These are phyloP conservation scores for Basipetospora sp. DNA, from an alignment of 2,329 filamentous ascomycete species.

Conservation along the genomic window DNA sequence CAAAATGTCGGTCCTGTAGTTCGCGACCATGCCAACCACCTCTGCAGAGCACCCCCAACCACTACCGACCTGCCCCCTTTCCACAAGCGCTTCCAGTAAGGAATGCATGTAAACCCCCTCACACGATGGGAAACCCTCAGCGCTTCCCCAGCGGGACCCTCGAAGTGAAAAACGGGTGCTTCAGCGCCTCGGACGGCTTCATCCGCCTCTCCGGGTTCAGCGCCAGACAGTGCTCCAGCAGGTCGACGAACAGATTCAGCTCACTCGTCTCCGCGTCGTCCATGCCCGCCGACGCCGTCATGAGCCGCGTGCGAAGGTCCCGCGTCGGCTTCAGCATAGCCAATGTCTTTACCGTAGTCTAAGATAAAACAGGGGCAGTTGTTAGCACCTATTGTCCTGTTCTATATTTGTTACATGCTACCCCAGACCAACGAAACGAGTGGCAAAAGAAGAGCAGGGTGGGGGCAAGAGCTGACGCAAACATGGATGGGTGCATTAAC, in stretches of 20 bases:
- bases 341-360: slow-evolving; percentile 55
- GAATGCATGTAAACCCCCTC: slow-evolving; percentile 1
- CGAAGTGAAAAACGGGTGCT: slow-evolving; percentile 68
- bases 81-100: neutral
- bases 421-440: slow-evolving; percentile 8
- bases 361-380: too few species aligned
- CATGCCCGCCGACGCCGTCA: slow-evolving; percentile 60
- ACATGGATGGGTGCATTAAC: too few species aligned
- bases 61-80: too few species aligned
- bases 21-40: too few species aligned
- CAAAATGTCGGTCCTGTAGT: too few species aligned
- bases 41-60: too few species aligned
- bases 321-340: slow-evolving; percentile 60
- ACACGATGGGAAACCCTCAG: too few species aligned
- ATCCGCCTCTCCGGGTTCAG: slow-evolving; percentile 88
- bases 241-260: slow-evolving; percentile 67
- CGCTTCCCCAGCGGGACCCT: slow-evolving; percentile 13
- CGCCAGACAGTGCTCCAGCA: slow-evolving; percentile 75
- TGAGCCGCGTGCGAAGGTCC: slow-evolving; percentile 67
- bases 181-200: slow-evolving; percentile 70
- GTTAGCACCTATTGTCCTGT: neutral
- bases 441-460: slow-evolving; percentile 9
- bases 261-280: slow-evolving; percentile 61
- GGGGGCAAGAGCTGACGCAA: neutral
- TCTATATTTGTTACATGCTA: neutral